These are phyloP conservation scores for Fusarium begoniae DNA, from an alignment of 2,329 filamentous ascomycete species.

Conservation along the genomic window DNA sequence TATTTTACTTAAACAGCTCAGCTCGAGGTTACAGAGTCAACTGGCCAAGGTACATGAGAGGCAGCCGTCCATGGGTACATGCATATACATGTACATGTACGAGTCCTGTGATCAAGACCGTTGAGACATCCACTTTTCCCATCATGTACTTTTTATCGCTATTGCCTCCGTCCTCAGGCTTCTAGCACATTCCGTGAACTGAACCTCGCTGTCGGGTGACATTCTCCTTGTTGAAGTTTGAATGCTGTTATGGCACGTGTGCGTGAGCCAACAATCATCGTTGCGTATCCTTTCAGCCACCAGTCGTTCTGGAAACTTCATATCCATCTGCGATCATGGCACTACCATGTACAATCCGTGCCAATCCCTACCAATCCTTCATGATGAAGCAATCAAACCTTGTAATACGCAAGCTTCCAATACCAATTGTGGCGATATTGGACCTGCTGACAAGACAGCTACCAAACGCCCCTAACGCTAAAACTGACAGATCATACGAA, in stretches of 20 bases:
- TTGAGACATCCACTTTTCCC: constrained; percentile 11
- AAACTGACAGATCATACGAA: constrained; percentile 14
- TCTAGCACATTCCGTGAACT: background rate
- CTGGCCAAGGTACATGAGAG: constrained; percentile 19
- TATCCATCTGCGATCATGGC: background rate
- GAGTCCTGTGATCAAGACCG: background rate
- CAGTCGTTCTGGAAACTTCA: background rate
- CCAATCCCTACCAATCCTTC: background rate
- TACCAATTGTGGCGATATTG: background rate
- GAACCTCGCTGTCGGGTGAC: background rate
- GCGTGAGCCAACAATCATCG: background rate
- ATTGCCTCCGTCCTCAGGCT: background rate
- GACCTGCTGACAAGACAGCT: constrained; percentile 11
- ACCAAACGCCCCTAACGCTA: constrained; percentile 32
- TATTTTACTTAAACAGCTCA: constrained; percentile 23
- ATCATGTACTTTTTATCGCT: background rate
- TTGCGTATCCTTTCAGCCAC: background rate
- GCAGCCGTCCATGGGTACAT: background rate
- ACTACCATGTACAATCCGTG: background rate
- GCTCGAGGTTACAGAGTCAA: background rate
- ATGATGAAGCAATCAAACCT: background rate
- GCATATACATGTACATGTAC: background rate
- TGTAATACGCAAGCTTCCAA: background rate
- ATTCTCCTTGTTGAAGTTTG: constrained; percentile 3
- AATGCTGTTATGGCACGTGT: background rate